Base-by-base conservation (phyloP, 176 grass and related monocot species). In the Otatea glauca region DNA sequence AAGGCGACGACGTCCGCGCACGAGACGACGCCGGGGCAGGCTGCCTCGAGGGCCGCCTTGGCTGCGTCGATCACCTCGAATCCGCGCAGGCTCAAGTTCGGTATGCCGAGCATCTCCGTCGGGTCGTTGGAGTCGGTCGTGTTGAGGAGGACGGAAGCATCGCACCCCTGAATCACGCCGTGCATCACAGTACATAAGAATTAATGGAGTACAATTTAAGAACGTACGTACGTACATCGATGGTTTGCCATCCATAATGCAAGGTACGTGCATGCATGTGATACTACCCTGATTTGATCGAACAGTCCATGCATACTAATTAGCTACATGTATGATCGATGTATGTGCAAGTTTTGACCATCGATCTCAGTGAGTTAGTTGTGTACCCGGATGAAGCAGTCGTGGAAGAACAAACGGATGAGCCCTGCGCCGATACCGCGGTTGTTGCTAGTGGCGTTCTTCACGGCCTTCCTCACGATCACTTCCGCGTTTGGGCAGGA, bases 41-140 rank as follows among this genome's bases (percentile, higher is more conserved):
- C 17, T 2, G 5, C 0, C 68, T 93, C 91, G 4, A 93, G 24
- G 2, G 15, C 63, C 0, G 0, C 8, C 83, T 97, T 97, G 5
- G 90, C 90, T 0, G 12, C 32, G 71, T 97, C 77, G 70, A 94
- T 87, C 11, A 92, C 88, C 21, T 97, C 83, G 83, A 92, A 97
- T 15, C 83, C 94, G 0, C 90, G 92, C 0, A 92, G 53, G 76
- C 88, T 92, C 0, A 8, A 0, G 83, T 92, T 92, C 4, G 79
- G 84, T 0, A 5, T 0, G 48, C 67, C 79, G 4, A 78, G 7
- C 47, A 55, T 83, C 81, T 93, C 91, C 38, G 55, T 16, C 9
- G 45, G 7, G 0, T 23, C 18, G 41, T 8, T 18, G 25, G 76
- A 35, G 42, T 0, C 43, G 6, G 77, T 79, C 1, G 17, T 35